Evolutionary conservation across 768 basidiomycete species (phyloP), one percentile per base, ranked within the genome.

Genomic region (Xerocomus spinulosus): DNA sequence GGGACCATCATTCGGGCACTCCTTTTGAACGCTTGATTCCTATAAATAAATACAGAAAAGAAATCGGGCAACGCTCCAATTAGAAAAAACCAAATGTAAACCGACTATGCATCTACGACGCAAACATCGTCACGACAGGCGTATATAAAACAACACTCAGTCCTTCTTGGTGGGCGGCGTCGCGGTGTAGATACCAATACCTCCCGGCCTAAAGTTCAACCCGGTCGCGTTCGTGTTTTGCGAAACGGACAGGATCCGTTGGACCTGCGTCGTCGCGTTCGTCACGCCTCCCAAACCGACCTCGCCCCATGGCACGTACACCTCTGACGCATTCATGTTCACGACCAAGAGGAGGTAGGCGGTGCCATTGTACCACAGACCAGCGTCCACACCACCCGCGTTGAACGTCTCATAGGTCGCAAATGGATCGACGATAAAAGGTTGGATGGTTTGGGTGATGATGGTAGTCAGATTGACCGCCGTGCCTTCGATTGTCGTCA

Each of bases 401-500:
- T 25, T 35, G 38, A 51, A 64, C n/a, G 15, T 41, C 29, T 29
- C 29, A 9, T 34, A 41, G 8, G 46, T 55, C 0, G 17, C 57
- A 3, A 2, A 9, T 0, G 59, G 52, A 13, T 53, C 29, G 13
- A 51, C 53, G 6, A 66, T 9, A 53, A 62, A 68, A 2, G 64
- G 54, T 33, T 56, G 55, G 34, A 68, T 20, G 4, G 6, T 5
- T 1, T 50, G 1, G 0, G 33, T 6, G 25, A 62, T 5, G 42
- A 62, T 0, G 5, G 0, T 4, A 0, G 32, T 62, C 9, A 64
- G 5, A 10, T n/a, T 33, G 0, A 5, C 1, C 2, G 57, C 59
- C 1, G 53, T 61, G 0, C 54, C 54, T 30, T 60, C 62, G 34
- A 68, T 64, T 9, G 61, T 66, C 9, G 48, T 49, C n/a, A 9